Percentiles rank a stretch among this genome's conserved stretches.
These are phyloP conservation scores for Melianthus villosus DNA, from an alignment of 441 rosid species.

Conservation along the genomic window DNA sequence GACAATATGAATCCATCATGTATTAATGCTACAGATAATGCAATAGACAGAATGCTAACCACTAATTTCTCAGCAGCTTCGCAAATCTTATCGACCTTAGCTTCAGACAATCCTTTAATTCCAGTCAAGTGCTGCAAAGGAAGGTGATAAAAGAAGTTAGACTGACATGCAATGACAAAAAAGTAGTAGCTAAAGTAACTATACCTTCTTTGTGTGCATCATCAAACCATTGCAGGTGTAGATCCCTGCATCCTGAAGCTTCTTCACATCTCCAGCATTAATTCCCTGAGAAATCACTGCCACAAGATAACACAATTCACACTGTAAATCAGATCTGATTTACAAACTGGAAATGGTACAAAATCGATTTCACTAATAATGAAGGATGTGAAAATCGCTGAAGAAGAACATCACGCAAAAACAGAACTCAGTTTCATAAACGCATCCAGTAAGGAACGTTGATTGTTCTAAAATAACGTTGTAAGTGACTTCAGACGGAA, in stretches of 20 bases:
- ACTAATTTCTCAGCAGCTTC: conserved; percentile 94
- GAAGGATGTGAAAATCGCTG: too few relatives aligned
- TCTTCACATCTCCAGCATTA: conserved; percentile 84
- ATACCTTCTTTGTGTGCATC: conserved; percentile 89
- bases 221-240: conserved; percentile 88
- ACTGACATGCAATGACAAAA: too few relatives aligned
- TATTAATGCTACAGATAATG: not conserved
- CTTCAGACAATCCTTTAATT: conserved; percentile 84
- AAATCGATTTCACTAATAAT: too few relatives aligned
- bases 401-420: too few relatives aligned
- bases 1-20: not conserved
- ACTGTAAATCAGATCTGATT: not conserved
- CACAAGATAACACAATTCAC: not conserved
- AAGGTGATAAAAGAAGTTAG: too few relatives aligned
- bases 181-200: conserved; percentile 3
- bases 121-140: conserved; percentile 68
- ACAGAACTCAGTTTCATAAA: too few relatives aligned
- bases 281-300: conserved; percentile 70
- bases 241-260: conserved; percentile 90
- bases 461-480: too few relatives aligned
- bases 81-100: conserved; percentile 89
- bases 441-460: too few relatives aligned
- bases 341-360: not conserved
- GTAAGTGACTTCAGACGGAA: too few relatives aligned
- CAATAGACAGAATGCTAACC: conserved; percentile 25